phyloP scores from a whole-genome alignment of 2,329 filamentous ascomycete genomes.

The Penicillium decumbens region DNA sequence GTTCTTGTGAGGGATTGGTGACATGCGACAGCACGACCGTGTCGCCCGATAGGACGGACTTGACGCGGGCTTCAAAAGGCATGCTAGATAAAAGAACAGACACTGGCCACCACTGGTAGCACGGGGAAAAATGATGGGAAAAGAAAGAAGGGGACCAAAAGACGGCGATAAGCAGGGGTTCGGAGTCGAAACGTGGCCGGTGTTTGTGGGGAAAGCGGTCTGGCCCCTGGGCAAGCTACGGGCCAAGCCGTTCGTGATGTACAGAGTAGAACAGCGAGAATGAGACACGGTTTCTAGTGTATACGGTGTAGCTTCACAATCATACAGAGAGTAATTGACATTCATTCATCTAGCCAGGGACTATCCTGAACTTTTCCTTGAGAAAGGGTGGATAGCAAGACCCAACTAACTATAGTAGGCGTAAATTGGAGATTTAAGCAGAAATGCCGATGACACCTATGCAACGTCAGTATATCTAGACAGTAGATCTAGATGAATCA shows the following conservation, averaged over 20 bases:
- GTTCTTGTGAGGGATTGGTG: conserved; percentile 76
- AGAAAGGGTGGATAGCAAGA: conserved; percentile 11
- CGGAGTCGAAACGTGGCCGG: conserved; percentile 32
- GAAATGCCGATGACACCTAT: conserved; percentile 84
- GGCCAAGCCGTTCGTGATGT: not conserved
- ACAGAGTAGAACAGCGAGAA: too few relatives aligned
- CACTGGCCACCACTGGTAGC: conserved; percentile 12
- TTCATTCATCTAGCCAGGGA: conserved; percentile 23
- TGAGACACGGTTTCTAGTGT: not conserved
- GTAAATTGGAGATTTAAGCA: conserved; percentile 49
- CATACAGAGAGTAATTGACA: conserved; percentile 1
- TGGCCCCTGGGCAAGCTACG: conserved; percentile 10
- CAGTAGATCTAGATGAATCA: not conserved
- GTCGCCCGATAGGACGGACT: conserved; percentile 91
- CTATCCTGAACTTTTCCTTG: conserved; percentile 21
- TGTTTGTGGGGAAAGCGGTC: conserved; percentile 32
- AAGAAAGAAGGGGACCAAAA: conserved; percentile 8
- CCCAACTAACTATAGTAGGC: conserved; percentile 9
- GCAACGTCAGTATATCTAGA: conserved; percentile 10
- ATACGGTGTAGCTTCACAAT: not conserved
- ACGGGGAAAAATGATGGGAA: conserved; percentile 8
- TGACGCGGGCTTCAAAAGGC: conserved; percentile 65
- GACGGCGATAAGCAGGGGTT: conserved; percentile 12
- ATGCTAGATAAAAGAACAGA: conserved; percentile 24
- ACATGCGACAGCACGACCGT: conserved; percentile 78